Evolutionary conservation across 2,329 filamentous ascomycete genomes (phyloP).

Genomic region (Calonectria montana): DNA sequence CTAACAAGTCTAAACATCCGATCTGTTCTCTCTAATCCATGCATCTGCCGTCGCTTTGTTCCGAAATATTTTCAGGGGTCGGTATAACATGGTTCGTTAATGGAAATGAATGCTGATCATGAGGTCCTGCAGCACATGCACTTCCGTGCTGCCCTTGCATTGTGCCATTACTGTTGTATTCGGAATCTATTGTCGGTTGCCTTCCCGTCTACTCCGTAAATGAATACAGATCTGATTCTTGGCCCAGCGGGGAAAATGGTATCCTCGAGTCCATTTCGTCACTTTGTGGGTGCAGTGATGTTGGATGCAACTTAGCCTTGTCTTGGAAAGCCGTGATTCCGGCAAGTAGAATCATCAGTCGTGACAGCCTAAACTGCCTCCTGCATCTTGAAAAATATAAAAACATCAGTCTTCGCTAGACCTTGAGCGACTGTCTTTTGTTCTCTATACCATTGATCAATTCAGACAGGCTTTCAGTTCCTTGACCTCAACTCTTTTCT

Average conservation of each 20-base stretch:
- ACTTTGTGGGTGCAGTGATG: neutral
- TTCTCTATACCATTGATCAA: neutral
- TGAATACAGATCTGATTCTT: neutral
- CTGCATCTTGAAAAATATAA: neutral
- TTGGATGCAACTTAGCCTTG: neutral
- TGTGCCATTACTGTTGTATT: too few relatives aligned
- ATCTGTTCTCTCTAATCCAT: neutral
- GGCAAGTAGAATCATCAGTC: neutral
- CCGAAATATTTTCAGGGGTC: neutral
- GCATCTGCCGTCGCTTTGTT: neutral
- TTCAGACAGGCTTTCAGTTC: neutral
- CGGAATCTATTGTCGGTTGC: neutral
- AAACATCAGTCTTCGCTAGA: neutral
- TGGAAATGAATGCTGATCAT: neutral
- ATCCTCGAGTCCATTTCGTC: neutral
- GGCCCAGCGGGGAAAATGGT: neutral
- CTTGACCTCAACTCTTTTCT: neutral
- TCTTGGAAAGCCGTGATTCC: neutral
- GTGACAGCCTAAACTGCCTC: too few relatives aligned
- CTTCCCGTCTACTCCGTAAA: constrained; percentile 20
- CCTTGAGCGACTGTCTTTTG: neutral
- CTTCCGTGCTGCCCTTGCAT: neutral
- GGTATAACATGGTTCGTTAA: neutral
- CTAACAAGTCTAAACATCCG: neutral
- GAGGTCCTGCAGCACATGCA: neutral